These are phyloP conservation scores for Boletus pseudopeckii DNA, from an alignment of 768 basidiomycete species.

Conservation along the genomic window DNA sequence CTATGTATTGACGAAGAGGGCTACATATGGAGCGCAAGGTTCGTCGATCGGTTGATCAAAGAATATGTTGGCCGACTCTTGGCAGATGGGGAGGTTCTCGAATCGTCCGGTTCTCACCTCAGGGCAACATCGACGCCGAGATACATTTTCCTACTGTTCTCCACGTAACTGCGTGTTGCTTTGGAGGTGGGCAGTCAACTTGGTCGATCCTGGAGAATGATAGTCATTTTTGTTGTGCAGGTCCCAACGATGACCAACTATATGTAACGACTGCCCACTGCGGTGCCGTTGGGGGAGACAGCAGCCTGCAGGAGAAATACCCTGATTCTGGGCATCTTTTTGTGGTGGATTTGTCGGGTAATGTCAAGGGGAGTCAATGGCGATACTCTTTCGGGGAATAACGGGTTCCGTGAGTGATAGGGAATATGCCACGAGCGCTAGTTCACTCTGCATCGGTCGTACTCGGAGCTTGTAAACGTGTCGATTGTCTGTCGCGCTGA, in stretches of 20 bases:
- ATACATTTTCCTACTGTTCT: slow-evolving; percentile 59
- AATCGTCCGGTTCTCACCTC: slow-evolving; percentile 50
- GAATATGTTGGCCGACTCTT: not conserved
- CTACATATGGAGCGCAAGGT: slow-evolving; percentile 61
- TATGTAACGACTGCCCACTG: slow-evolving; percentile 57
- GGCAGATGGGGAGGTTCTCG: slow-evolving; percentile 64
- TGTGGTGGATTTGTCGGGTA: slow-evolving; percentile 28
- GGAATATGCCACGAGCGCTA: too few species aligned
- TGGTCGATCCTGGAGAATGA: slow-evolving; percentile 4
- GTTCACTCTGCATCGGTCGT: not conserved
- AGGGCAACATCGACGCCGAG: slow-evolving; percentile 55
- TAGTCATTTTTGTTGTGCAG: slow-evolving; percentile 29
- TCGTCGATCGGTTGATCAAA: slow-evolving; percentile 23
- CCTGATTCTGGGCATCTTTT: slow-evolving; percentile 37
- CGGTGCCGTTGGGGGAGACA: slow-evolving; percentile 54
- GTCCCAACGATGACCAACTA: slow-evolving; percentile 57
- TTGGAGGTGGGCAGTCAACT: slow-evolving; percentile 39
- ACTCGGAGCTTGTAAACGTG: not conserved
- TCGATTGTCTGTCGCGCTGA: not conserved
- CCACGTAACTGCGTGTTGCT: slow-evolving; percentile 66
- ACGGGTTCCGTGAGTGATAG: not conserved
- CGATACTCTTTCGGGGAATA: slow-evolving; percentile 24
- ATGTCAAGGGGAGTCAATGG: slow-evolving; percentile 25
- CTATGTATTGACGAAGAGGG: slow-evolving; percentile 63
- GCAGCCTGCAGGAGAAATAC: slow-evolving; percentile 32